Evolutionary conservation across 1,139 yeast genomes (phyloP), one percentile per base, ranked within the genome.

Genomic region (Kurtzmaniella natalensis): DNA sequence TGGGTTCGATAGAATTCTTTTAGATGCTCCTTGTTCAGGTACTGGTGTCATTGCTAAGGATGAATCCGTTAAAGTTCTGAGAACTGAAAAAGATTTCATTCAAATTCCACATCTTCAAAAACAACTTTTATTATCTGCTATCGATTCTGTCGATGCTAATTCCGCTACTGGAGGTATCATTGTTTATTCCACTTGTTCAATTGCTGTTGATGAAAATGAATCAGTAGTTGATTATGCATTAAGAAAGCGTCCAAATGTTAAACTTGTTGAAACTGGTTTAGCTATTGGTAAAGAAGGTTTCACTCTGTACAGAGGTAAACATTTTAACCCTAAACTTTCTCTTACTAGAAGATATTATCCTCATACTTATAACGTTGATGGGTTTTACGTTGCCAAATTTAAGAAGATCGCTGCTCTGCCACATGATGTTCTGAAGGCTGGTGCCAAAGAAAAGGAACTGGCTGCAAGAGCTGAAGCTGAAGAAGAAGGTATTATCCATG

Each of bases 1-100:
- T 45, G 98, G 98, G 1, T 94, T 94, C 50, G 98, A 94, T 59
- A 78, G 98, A 62, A 81, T 94, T 31, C 67, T 94, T 42, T 72
- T 94, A 48, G 99, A 94, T 72, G 98, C 99, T 22, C 99, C 99
- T 46, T 94, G 99, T 66, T 88, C 98, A 3, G 99, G 99, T 68
- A 92, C 98, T 3, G 99, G 99, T 67, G 98, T 94, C 48, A 89
- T 94, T 56, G 94, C 96, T 42, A 94, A 94, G 66, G 98, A 94
- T 65, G 95, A 88, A 54, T 81, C 88, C 34, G 97, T 92, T 42
- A 94, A 94, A 62, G 83, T 86, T 11, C 82, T 84, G 45, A 83
- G 97, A 70, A 87, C 95, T 15, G 97, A 88, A 55, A 88, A 88
- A 61, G 99, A 94, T 61, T 94, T 92, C 58, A 83, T 89, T 48